Evolutionary conservation across 345 rosid genomes (phyloP).

Genomic region (Kandelia obovata): DNA sequence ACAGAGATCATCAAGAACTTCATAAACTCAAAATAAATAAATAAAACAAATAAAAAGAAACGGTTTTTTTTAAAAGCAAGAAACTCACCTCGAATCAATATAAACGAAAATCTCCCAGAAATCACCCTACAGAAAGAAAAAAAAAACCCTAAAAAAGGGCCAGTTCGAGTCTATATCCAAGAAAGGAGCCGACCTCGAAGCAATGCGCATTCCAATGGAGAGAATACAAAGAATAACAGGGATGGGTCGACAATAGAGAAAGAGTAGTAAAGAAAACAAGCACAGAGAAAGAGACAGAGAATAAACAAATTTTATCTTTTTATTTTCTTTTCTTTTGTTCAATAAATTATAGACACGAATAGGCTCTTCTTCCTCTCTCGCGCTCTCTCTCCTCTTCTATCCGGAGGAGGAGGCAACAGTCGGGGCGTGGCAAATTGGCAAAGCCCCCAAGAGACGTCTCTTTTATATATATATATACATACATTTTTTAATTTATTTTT

Average conservation of each 20-base stretch:
- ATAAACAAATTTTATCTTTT: no score
- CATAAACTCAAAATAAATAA: no score
- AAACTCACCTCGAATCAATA: background rate
- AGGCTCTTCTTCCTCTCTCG: no score
- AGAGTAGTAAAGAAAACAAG: no score
- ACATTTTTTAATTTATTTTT: background rate
- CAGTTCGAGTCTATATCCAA: background rate
- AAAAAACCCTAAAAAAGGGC: background rate
- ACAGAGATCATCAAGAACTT: background rate
- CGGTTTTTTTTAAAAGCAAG: background rate
- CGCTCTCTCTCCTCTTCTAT: slow-evolving; percentile 15
- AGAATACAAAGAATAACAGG: background rate
- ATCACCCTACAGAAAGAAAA: background rate
- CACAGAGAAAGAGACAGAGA: no score
- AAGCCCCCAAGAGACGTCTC: no score
- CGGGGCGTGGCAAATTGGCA: slow-evolving; percentile 10
- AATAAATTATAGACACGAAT: no score
- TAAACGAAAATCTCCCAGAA: background rate
- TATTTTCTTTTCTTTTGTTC: no score
- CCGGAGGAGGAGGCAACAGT: slow-evolving; percentile 16
- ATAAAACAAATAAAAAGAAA: background rate
- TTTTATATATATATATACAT: slow-evolving; percentile 10
- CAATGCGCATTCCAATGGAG: background rate
- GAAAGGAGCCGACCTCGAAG: background rate
- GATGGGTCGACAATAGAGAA: no score